A percentile compares a stretch with the other conserved stretches of the same genome.
Conservation (phyloP, 2,329 filamentous ascomycete genomes). For the Simplicillium aogashimaense region DNA sequence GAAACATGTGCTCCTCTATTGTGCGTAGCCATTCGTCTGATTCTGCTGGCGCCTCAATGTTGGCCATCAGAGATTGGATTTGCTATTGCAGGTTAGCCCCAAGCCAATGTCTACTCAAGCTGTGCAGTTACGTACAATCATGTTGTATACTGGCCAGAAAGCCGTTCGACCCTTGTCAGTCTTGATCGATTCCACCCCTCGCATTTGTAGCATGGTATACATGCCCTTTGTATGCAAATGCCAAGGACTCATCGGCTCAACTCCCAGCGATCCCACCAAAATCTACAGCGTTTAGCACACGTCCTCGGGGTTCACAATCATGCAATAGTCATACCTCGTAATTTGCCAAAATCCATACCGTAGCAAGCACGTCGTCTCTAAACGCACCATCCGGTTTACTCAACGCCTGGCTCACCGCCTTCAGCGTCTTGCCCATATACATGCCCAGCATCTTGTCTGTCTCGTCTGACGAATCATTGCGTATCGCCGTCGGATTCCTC, state of each 20-base stretch:
- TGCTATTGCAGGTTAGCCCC: slow-evolving; percentile 18
- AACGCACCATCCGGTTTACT: slow-evolving; percentile 15
- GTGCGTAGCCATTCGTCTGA: slow-evolving; percentile 22
- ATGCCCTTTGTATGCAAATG: slow-evolving; percentile 25
- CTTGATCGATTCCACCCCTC: slow-evolving; percentile 17
- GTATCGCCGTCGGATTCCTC: slow-evolving; percentile 18
- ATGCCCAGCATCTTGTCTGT: slow-evolving; percentile 20
- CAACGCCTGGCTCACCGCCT: slow-evolving; percentile 26
- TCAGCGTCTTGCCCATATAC: slow-evolving; percentile 25
- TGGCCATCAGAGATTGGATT: slow-evolving; percentile 23
- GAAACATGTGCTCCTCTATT: slow-evolving; percentile 14
- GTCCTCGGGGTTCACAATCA: no score
- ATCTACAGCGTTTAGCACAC: slow-evolving; percentile 17
- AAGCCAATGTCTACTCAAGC: background rate
- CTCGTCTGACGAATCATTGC: slow-evolving; percentile 13
- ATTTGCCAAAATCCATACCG: slow-evolving; percentile 28
- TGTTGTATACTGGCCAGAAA: slow-evolving; percentile 28
- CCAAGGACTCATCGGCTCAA: slow-evolving; percentile 20
- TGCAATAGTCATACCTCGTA: slow-evolving; percentile 21
- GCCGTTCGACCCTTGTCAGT: slow-evolving; percentile 15
- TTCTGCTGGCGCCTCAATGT: slow-evolving; percentile 23
- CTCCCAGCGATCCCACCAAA: slow-evolving; percentile 24
- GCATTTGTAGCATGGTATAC: slow-evolving; percentile 23
- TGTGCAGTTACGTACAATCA: slow-evolving; percentile 21
- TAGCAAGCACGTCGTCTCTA: slow-evolving; percentile 25